These are phyloP conservation scores for Populus nigra DNA, from an alignment of 345 rosid species.

Conservation along the genomic window DNA sequence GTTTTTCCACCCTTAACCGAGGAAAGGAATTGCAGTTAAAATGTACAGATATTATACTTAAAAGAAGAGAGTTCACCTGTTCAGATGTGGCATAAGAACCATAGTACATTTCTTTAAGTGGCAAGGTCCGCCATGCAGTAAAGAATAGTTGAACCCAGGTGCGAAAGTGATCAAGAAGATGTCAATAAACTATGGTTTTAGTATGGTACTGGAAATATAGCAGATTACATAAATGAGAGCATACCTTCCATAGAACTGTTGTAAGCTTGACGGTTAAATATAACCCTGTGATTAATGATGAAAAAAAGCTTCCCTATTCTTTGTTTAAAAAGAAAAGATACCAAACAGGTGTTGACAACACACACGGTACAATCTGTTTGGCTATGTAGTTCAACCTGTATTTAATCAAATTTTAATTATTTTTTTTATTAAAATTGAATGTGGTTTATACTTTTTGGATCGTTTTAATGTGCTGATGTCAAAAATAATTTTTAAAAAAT, in stretches of 20 bases:
- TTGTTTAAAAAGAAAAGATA: constrained; percentile 84
- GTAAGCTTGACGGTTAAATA: constrained; percentile 87
- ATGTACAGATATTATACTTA: background rate
- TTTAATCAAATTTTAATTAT: no score
- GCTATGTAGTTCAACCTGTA: no score
- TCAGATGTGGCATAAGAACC: constrained; percentile 59
- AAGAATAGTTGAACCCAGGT: constrained; percentile 51
- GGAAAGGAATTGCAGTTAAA: background rate
- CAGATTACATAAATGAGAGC: background rate
- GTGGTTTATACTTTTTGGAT: no score
- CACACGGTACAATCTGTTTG: no score
- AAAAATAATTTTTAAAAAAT: no score
- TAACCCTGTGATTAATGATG: constrained; percentile 72
- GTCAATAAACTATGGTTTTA: constrained; percentile 2
- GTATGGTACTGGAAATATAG: background rate
- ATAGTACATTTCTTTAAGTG: constrained; percentile 53
- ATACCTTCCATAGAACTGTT: constrained; percentile 73
- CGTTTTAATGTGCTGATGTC: no score
- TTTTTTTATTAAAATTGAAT: no score
- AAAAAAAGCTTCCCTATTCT: constrained; percentile 84
- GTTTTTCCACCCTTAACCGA: background rate
- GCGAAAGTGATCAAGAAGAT: background rate
- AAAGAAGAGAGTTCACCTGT: constrained; percentile 35
- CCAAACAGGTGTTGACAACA: constrained; percentile 89
- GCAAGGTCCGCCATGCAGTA: constrained; percentile 47